Percentiles rank a stretch among this genome's conserved stretches.
These are phyloP conservation scores for Vigna reflexopilosa DNA, from an alignment of 306 rosid species.

Conservation along the genomic window DNA sequence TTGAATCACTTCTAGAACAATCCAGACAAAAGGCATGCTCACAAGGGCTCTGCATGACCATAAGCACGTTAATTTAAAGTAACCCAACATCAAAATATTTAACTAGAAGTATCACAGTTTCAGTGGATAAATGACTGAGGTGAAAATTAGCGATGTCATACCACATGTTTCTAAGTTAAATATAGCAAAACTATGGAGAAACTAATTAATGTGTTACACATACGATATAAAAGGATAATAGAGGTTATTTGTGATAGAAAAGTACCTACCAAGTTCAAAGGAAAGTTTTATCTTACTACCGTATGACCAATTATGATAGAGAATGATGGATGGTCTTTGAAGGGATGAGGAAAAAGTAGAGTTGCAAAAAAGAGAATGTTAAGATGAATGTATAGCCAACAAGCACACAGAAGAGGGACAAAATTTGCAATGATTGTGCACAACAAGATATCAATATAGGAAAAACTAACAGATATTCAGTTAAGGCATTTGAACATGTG, in stretches of 20 bases:
- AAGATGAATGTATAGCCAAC: neutral
- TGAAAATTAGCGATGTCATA: neutral
- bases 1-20: constrained; percentile 94
- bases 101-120: constrained; percentile 32
- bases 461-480: neutral
- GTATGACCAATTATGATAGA: neutral
- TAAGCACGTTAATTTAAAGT: constrained; percentile 37
- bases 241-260: neutral
- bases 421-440: neutral
- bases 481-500: neutral
- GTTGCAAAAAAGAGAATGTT: neutral
- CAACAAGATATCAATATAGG: neutral
- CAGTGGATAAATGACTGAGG: neutral
- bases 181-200: neutral
- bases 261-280: neutral
- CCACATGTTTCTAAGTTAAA: neutral
- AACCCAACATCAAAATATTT: constrained; percentile 23
- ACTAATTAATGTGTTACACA: neutral
- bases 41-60: constrained; percentile 91
- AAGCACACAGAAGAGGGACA: neutral
- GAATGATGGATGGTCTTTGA: neutral
- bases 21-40: constrained; percentile 97
- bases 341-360: neutral
- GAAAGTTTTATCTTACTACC: neutral
- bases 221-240: neutral